phyloP scores from a whole-genome alignment of 495 filamentous ascomycete genomes.

The Trichoderma erinaceum region DNA sequence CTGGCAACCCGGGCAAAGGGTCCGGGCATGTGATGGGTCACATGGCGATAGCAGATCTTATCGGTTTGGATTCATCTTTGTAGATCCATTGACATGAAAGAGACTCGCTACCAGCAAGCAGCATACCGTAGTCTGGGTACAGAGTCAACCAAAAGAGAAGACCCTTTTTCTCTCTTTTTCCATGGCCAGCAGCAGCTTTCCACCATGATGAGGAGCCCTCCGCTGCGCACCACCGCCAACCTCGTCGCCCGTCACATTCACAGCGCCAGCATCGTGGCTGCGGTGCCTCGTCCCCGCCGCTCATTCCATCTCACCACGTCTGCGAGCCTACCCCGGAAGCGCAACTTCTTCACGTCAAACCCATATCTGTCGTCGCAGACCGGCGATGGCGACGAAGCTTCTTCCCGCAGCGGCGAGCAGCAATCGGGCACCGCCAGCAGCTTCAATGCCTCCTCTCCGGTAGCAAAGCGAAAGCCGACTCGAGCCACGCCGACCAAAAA shows the following conservation, averaged over 20 bases:
- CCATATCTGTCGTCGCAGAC: constrained; percentile 28
- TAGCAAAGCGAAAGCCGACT: constrained; percentile 36
- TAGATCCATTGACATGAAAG: no score
- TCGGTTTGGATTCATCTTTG: no score
- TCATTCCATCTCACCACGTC: constrained; percentile 29
- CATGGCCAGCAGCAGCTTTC: background rate
- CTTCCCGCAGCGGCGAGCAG: background rate
- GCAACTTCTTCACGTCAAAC: constrained; percentile 38
- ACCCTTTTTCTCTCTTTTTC: background rate
- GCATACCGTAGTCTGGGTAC: no score
- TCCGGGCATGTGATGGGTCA: constrained; percentile 4
- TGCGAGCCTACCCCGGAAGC: constrained; percentile 29
- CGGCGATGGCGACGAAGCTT: constrained; percentile 21
- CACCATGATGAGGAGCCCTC: constrained; percentile 13
- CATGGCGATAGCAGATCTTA: constrained; percentile 8
- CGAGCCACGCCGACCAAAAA: constrained; percentile 35
- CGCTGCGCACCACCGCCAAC: constrained; percentile 11
- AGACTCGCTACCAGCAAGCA: no score
- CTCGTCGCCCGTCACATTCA: constrained; percentile 4
- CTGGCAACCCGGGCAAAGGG: background rate
- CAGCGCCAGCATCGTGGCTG: constrained; percentile 3
- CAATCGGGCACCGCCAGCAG: background rate
- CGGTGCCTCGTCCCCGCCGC: constrained; percentile 15
- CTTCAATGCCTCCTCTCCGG: constrained; percentile 1
- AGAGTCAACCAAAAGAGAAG: no score